Base-by-base conservation (phyloP, 768 basidiomycete genomes). In the Mycena albidolilacea region DNA sequence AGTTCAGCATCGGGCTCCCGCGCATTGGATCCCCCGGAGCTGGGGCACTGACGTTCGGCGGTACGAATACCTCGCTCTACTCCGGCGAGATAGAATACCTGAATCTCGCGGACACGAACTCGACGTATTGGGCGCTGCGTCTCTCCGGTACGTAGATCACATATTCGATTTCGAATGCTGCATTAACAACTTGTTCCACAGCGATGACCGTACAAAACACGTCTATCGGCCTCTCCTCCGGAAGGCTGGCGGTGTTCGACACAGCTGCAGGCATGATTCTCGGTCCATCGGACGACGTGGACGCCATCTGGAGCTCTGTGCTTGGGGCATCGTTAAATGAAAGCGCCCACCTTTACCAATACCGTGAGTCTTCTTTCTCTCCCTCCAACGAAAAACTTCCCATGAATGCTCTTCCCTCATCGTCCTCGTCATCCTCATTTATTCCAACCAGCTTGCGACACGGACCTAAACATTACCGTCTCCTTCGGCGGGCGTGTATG, bases 81-180 rank as follows among this genome's bases (percentile, higher is more conserved):
- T 64, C 62, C 17, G 62, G 46, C 10, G 62, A 64, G 17, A 64
- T 64, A 30, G 62, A 50, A 7, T 64, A 48, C 50, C 62, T 64
- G 5, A 12, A 10, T 37, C 50, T 64, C 46, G 35, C 62, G 10
- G 62, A 44, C 3, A 48, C 62, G 12, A 23, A 19, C n/a, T 35
- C 44, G 37, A 64, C 30, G 7, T 64, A 23, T 64, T 64, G 62
- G 62, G n/a, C 44, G 35, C 62, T 64, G 14, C 8, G 50, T 10
- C 15, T 64, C 15, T 48, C 62, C 21, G 46, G 62, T 64, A 30
- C 62, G 62, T 14, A 7, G 3, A 11, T 3, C 11, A n/a, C 9
- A 43, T 43, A 43, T 7, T 35, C 30, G 30, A 8, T 8, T 52
- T 4, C 12, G 21, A 7, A 5, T 1, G 44, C 3, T 46, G 11